A percentile compares a stretch with the other conserved stretches of the same genome.
These are phyloP conservation scores for Citeromyces matritensis DNA, from an alignment of 805 yeast species.

Conservation along the genomic window DNA sequence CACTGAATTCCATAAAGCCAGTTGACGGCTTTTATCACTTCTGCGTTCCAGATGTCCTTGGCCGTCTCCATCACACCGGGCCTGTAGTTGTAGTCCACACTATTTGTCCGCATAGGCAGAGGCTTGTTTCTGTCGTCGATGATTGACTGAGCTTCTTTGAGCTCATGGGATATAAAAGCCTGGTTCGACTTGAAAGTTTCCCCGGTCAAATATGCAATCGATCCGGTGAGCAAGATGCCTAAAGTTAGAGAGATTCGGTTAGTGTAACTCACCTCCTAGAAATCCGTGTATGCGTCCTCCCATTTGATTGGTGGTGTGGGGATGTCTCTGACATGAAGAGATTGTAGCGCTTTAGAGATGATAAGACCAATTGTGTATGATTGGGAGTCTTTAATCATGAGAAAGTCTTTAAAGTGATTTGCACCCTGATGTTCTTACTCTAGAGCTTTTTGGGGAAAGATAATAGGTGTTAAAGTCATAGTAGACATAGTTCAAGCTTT, in stretches of 20 bases:
- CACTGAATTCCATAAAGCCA: slow-evolving; percentile 44
- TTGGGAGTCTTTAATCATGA: no score
- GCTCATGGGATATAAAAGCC: slow-evolving; percentile 24
- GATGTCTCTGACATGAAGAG: no score
- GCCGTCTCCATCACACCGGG: slow-evolving; percentile 37
- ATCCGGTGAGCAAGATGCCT: slow-evolving; percentile 47
- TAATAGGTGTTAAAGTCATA: no score
- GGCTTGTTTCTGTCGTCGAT: slow-evolving; percentile 39
- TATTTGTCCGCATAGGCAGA: slow-evolving; percentile 26
- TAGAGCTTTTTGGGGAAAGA: no score
- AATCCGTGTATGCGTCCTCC: slow-evolving; percentile 38
- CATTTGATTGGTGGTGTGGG: slow-evolving; percentile 8
- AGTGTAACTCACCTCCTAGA: slow-evolving; percentile 25
- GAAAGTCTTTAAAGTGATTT: no score
- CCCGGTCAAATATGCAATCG: slow-evolving; percentile 47
- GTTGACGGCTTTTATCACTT: slow-evolving; percentile 45
- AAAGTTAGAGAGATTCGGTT: slow-evolving; percentile 27
- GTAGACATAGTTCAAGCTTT: no score
- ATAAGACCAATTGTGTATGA: no score
- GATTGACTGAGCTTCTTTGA: slow-evolving; percentile 30
- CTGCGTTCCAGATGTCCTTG: slow-evolving; percentile 72
- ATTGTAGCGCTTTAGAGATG: no score
- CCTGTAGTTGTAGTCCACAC: slow-evolving; percentile 28
- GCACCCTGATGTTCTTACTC: no score
- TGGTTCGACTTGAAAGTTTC: slow-evolving; percentile 35